Evolutionary conservation across 2,329 filamentous ascomycete species (phyloP).

Genomic region (Didymellaceae sp.): DNA sequence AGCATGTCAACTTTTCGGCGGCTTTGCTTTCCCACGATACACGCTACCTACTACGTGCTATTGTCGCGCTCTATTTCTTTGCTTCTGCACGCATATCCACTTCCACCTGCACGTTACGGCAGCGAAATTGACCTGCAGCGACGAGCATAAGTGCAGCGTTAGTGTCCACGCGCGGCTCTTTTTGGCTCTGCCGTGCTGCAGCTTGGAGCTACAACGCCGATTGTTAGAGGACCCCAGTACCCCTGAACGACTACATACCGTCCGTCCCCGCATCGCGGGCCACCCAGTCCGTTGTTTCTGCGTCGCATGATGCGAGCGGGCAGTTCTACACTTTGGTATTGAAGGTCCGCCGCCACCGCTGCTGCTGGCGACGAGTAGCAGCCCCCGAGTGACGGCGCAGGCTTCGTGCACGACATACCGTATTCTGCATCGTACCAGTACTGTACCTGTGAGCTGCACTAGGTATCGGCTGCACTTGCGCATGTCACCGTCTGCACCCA

Average conservation of each 20-base stretch:
- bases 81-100: not conserved
- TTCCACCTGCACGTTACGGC: slow-evolving; percentile 6
- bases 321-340: slow-evolving; percentile 17
- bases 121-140: slow-evolving; percentile 11
- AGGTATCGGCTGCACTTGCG: slow-evolving; percentile 9
- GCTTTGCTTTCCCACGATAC: not conserved
- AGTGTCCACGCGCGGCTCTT: slow-evolving; percentile 25
- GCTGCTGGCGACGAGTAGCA: slow-evolving; percentile 14
- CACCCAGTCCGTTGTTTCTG: slow-evolving; percentile 28
- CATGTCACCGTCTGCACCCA: slow-evolving; percentile 20
- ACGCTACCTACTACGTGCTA: not conserved
- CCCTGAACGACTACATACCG: slow-evolving; percentile 13
- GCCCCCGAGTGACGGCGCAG: slow-evolving; percentile 6
- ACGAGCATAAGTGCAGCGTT: slow-evolving; percentile 7
- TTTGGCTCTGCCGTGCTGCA: slow-evolving; percentile 24
- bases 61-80: not conserved
- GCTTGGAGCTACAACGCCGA: slow-evolving; percentile 22
- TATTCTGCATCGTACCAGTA: too few relatives aligned
- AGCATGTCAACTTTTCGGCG: slow-evolving; percentile 1
- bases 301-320: slow-evolving; percentile 28
- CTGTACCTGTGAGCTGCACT: not conserved
- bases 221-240: slow-evolving; percentile 21
- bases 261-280: slow-evolving; percentile 22
- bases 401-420: slow-evolving; percentile 2
- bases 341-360: slow-evolving; percentile 9